Evolutionary conservation across 2,329 filamentous ascomycete genomes (phyloP), one percentile per base, ranked within the genome.

Genomic region (Bipolaris bicolor): DNA sequence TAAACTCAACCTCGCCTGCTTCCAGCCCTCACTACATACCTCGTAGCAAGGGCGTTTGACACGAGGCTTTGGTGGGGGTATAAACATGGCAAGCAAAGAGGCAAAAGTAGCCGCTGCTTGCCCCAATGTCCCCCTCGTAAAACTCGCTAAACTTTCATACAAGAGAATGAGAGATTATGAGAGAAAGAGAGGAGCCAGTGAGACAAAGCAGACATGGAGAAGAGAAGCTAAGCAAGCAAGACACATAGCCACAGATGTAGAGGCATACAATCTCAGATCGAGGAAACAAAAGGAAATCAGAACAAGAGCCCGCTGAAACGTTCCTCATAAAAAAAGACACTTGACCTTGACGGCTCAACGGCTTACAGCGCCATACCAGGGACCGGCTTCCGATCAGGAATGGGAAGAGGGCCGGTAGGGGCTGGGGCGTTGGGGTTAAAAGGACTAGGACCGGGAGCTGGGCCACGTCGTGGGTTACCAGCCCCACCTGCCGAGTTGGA

Each of bases 371-470:
- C 79, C 71, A 77, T 76, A 40, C 80, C 80, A 20, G 80, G 80
- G 20, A 82, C 76, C 24, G 80, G 80, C 70, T 82, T 82, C 64
- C 80, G 73, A 31, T 67, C 61, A 7, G 78, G 79, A 46, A 79
- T 64, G 20, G 65, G 60, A 41, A 57, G 50, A 15, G 40, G 54
- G 13, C 52, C 57, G n/a, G 37, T 48, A 22, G 54, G 24, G 7
- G 41, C 31, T 1, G 33, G 18, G 11, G 52, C 58, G 22, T 66
- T 69, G 31, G 74, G 72, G 40, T 74, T 77, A 73, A 78, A 74
- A 33, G 73, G 75, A 49, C 75, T 77, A 3, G 70, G 73, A 7
- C 74, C 75, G 5, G 70, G 68, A 24, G 73, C 71, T 39, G 69
- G 65, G 7, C 59, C 65, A 44, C 72, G 69, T 40, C 72, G 68